A percentile compares a stretch with the other conserved stretches of the same genome.
These are phyloP conservation scores for Podaxis rugospora DNA, from an alignment of 768 basidiomycete species.

Conservation along the genomic window DNA sequence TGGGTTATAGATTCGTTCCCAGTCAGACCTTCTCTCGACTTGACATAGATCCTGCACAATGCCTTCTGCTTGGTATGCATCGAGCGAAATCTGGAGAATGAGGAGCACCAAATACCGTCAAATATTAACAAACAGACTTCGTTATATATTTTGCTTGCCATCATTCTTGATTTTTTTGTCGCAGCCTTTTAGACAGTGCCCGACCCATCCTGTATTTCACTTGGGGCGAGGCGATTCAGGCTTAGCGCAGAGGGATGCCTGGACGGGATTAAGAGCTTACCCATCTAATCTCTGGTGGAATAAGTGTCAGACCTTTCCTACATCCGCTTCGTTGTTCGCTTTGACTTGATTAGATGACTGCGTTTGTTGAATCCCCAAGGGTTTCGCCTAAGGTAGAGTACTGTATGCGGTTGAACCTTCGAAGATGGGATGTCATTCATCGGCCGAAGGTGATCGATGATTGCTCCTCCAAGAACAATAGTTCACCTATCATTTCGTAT, in stretches of 20 bases:
- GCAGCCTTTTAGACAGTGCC: constrained; percentile 77
- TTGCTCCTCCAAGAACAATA: no score
- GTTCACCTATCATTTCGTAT: background rate
- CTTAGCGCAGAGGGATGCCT: constrained; percentile 52
- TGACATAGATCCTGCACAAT: no score
- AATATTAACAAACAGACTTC: background rate
- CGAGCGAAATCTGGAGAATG: no score
- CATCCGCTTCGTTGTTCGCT: constrained; percentile 22
- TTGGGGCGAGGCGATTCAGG: constrained; percentile 65
- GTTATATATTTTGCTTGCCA: background rate
- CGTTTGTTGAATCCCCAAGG: no score
- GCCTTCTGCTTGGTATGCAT: no score
- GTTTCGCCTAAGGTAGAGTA: background rate
- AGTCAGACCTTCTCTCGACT: no score
- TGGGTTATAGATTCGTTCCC: no score
- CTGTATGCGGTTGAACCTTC: background rate
- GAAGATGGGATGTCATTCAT: no score
- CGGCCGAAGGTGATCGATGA: no score
- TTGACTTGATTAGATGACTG: background rate
- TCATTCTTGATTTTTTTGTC: constrained; percentile 22
- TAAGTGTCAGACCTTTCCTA: constrained; percentile 69
- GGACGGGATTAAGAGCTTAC: constrained; percentile 61
- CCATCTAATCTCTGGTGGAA: constrained; percentile 43
- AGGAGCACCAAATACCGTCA: background rate
- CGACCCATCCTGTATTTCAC: constrained; percentile 33